Conservation (phyloP, 2,329 filamentous ascomycete species). For the Amesomyces nigricolor region DNA sequence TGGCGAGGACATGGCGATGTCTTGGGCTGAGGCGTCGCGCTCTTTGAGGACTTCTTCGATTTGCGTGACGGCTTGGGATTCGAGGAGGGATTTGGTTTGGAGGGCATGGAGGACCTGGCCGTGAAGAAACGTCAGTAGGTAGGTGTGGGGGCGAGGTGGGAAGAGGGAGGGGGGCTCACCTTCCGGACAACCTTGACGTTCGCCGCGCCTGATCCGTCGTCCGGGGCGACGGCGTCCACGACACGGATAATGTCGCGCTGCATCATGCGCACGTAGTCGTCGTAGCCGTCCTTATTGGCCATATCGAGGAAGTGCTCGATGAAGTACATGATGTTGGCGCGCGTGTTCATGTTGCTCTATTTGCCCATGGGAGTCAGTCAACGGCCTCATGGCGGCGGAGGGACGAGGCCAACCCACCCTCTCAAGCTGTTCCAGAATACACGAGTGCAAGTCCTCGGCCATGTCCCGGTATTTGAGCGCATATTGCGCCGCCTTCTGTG, state of each 20-base stretch:
- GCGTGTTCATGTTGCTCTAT: slow-evolving; percentile 89
- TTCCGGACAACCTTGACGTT: slow-evolving; percentile 90
- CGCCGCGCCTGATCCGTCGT: slow-evolving; percentile 79
- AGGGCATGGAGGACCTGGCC: slow-evolving; percentile 61
- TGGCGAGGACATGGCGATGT: slow-evolving; percentile 49
- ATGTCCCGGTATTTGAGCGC: slow-evolving; percentile 89
- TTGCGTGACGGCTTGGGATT: slow-evolving; percentile 67
- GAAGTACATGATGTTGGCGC: slow-evolving; percentile 99
- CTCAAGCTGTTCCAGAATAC: slow-evolving; percentile 93
- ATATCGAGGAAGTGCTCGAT: slow-evolving; percentile 91
- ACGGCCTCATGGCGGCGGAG: neutral
- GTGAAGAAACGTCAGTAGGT: neutral
- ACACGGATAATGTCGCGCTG: slow-evolving; percentile 87
- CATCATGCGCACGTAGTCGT: slow-evolving; percentile 88
- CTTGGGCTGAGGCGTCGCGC: slow-evolving; percentile 60
- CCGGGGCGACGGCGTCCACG: slow-evolving; percentile 84
- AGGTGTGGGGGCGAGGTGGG: neutral
- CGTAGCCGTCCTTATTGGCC: slow-evolving; percentile 67
- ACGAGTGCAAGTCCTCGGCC: slow-evolving; percentile 95
- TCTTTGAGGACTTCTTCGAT: slow-evolving; percentile 80
- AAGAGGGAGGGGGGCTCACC: slow-evolving; percentile 41
- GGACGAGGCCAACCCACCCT: slow-evolving; percentile 45
- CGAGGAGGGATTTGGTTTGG: slow-evolving; percentile 64
- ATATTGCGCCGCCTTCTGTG: slow-evolving; percentile 90
- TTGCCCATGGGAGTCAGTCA: neutral